A percentile compares a stretch with the other conserved stretches of the same genome.
phyloP scores from a whole-genome alignment of 495 filamentous ascomycete genomes.

The Tuber indicum region DNA sequence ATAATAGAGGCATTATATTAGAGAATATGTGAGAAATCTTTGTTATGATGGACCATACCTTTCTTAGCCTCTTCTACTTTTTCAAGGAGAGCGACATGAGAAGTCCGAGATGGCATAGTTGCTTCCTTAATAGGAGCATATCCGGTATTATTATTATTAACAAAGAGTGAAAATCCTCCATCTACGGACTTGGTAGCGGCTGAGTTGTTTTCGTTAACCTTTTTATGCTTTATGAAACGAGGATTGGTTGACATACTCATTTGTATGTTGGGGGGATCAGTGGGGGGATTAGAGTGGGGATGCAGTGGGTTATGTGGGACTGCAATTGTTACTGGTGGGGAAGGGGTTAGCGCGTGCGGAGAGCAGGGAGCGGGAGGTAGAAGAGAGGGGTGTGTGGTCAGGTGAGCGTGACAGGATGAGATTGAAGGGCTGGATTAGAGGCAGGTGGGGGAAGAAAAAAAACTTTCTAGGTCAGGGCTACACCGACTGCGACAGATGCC shows the following conservation, averaged over 20 bases:
- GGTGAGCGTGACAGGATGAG: not conserved
- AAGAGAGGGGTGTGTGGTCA: not conserved
- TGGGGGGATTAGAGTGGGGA: not conserved
- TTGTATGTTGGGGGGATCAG: not conserved
- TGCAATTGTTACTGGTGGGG: not conserved
- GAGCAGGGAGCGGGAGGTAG: not conserved
- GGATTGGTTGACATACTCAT: slow-evolving; percentile 4
- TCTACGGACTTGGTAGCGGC: not conserved
- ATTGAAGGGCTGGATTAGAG: not conserved
- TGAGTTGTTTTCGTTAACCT: not conserved
- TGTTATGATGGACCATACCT: not conserved
- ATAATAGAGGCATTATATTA: not conserved
- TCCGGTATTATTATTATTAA: not conserved
- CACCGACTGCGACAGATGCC: not conserved
- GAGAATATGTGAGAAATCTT: not conserved
- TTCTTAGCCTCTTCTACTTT: not conserved
- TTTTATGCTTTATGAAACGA: not conserved
- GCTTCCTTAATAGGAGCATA: not conserved
- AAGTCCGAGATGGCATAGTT: not conserved
- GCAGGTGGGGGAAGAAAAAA: not conserved
- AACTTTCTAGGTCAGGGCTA: not conserved
- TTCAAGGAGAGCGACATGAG: not conserved
- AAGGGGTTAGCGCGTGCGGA: not conserved
- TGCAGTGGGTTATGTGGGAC: not conserved
- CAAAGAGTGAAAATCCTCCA: not conserved